Conservation (phyloP, 805 yeast species). For the Myxozyma sirexii region DNA sequence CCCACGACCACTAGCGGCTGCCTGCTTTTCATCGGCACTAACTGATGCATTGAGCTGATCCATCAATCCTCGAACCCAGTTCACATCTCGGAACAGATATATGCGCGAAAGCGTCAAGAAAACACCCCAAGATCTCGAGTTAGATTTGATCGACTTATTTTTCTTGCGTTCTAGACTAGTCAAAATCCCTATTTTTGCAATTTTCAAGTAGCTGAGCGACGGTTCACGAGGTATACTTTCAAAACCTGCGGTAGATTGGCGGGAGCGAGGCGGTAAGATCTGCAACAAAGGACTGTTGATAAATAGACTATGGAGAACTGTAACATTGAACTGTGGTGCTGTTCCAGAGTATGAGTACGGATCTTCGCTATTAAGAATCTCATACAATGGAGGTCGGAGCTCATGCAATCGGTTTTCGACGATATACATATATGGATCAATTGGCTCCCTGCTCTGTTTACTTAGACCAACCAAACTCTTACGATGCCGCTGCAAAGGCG, state of each 20-base stretch:
- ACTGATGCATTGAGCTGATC: slow-evolving; percentile 28
- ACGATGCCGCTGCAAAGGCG: slow-evolving; percentile 38
- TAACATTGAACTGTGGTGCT: slow-evolving; percentile 36
- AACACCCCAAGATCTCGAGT: slow-evolving; percentile 49
- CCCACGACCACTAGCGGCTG: neutral
- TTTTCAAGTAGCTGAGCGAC: slow-evolving; percentile 37
- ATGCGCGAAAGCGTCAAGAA: slow-evolving; percentile 47
- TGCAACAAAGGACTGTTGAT: slow-evolving; percentile 43
- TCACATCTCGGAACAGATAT: slow-evolving; percentile 46
- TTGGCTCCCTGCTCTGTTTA: slow-evolving; percentile 37
- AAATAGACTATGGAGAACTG: slow-evolving; percentile 38
- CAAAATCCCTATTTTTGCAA: slow-evolving; percentile 46
- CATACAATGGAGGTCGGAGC: slow-evolving; percentile 42
- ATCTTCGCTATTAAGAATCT: slow-evolving; percentile 36
- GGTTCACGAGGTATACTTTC: slow-evolving; percentile 2
- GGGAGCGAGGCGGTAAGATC: slow-evolving; percentile 44
- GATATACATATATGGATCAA: slow-evolving; percentile 46
- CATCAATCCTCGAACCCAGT: slow-evolving; percentile 42
- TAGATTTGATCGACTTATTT: slow-evolving; percentile 38
- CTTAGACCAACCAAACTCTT: slow-evolving; percentile 42
- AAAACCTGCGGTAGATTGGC: slow-evolving; percentile 33
- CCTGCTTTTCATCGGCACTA: slow-evolving; percentile 7
- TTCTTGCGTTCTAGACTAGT: slow-evolving; percentile 43
- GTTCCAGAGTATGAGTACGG: slow-evolving; percentile 38
- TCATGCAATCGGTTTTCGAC: slow-evolving; percentile 38